Evolutionary conservation across 495 filamentous ascomycete genomes (phyloP).

Genomic region (Staphylotrichum tortipilum): DNA sequence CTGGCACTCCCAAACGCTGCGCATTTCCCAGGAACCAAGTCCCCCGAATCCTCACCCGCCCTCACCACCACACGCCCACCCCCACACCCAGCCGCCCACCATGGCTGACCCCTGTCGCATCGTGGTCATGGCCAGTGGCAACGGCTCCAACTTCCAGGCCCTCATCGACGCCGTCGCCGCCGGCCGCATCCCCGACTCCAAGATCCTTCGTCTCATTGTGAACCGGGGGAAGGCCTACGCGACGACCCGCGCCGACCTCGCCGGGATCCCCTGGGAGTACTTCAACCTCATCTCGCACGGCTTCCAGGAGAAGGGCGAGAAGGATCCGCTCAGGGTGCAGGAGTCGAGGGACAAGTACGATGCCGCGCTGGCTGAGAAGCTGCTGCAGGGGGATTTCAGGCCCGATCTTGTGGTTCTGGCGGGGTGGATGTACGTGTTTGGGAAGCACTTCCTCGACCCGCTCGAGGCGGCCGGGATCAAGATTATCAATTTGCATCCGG

Average conservation of each 20-base stretch:
- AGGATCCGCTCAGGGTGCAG: conserved; percentile 45
- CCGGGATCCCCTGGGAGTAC: conserved; percentile 70
- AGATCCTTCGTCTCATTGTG: conserved; percentile 69
- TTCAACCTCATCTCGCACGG: conserved; percentile 69
- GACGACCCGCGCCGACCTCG: conserved; percentile 58
- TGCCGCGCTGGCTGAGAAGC: conserved; percentile 62
- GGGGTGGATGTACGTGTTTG: conserved; percentile 62
- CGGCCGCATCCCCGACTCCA: conserved; percentile 47
- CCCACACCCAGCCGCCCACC: background rate
- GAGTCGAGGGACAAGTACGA: conserved; percentile 65
- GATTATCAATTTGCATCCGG: conserved; percentile 85
- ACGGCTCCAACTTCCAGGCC: conserved; percentile 83
- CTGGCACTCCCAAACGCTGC: no score
- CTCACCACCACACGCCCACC: background rate
- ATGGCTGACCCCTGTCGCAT: conserved; percentile 29
- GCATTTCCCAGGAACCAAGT: no score
- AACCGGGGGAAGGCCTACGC: conserved; percentile 78
- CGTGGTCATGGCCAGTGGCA: conserved; percentile 51
- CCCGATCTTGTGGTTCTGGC: conserved; percentile 63
- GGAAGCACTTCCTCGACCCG: conserved; percentile 48
- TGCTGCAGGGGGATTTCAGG: conserved; percentile 46
- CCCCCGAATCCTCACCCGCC: background rate
- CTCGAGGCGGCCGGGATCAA: conserved; percentile 49
- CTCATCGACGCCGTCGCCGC: conserved; percentile 65
- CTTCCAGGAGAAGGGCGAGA: conserved; percentile 46